Evolutionary conservation across 495 filamentous ascomycete species (phyloP).

Genomic region (Hamigera avellanea): DNA sequence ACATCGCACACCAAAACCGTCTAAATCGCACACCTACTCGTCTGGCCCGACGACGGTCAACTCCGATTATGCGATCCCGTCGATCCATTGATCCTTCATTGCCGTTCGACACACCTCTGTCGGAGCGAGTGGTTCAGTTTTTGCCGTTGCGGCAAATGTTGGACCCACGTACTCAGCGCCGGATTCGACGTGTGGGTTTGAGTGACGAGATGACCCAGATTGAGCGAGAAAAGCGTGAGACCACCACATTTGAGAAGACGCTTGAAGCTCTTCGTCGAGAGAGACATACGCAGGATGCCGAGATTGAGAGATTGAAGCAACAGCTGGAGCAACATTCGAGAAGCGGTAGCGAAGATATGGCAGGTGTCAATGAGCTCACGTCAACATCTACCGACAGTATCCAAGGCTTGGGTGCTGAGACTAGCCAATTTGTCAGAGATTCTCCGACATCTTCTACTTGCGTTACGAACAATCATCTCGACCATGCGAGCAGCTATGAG

Average conservation of each 20-base stretch:
- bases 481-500: constrained; percentile 7
- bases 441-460: constrained; percentile 8
- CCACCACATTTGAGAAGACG: constrained; percentile 37
- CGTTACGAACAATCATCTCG: neutral
- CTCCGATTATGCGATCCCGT: constrained; percentile 16
- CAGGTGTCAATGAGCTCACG: constrained; percentile 8
- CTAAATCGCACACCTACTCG: constrained; percentile 28
- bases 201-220: constrained; percentile 66
- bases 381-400: constrained; percentile 14
- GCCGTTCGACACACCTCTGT: constrained; percentile 12
- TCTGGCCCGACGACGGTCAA: constrained; percentile 25
- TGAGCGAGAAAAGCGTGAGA: constrained; percentile 40
- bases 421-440: constrained; percentile 10
- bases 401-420: constrained; percentile 12
- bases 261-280: constrained; percentile 27
- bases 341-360: neutral
- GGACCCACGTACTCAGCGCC: constrained; percentile 58
- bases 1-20: constrained; percentile 1
- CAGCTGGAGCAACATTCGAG: constrained; percentile 28
- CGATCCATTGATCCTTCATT: constrained; percentile 16
- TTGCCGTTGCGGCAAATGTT: constrained; percentile 58
- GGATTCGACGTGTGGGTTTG: constrained; percentile 57
- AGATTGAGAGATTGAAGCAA: constrained; percentile 37
- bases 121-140: constrained; percentile 43
- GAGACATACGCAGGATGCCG: constrained; percentile 33